Evolutionary conservation across 345 rosid genomes (phyloP).

Genomic region (Capsella bursapastoris): DNA sequence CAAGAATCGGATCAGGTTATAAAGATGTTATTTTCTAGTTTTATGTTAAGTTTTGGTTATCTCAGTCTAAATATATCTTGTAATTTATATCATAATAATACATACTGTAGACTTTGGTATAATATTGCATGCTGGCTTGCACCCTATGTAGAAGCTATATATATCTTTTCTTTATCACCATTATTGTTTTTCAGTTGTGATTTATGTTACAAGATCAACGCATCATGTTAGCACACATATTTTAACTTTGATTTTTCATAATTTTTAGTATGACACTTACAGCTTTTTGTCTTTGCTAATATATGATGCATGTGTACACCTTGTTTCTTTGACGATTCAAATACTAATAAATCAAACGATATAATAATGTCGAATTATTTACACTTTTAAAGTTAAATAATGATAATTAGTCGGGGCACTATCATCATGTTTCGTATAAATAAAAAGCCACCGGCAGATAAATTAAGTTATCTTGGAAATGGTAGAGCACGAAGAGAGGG

Average conservation of each 20-base stretch:
- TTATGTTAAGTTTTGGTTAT: not conserved
- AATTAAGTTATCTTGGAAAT: constrained; percentile 36
- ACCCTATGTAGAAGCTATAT: constrained; percentile 24
- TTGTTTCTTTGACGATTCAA: not conserved
- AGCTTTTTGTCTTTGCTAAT: not conserved
- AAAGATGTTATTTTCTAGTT: not conserved
- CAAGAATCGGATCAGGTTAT: not conserved
- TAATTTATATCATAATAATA: not conserved
- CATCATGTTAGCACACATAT: not conserved
- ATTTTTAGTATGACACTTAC: not conserved
- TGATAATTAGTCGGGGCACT: constrained; percentile 1
- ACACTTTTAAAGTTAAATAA: constrained; percentile 3
- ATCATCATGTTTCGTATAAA: not conserved
- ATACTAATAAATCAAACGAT: not conserved
- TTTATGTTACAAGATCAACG: not conserved
- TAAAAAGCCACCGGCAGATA: constrained; percentile 17
- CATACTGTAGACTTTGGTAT: not conserved
- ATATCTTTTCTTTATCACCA: constrained; percentile 9
- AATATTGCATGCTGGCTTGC: not conserved
- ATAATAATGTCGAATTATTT: not conserved
- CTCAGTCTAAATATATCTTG: not conserved
- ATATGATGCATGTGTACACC: constrained; percentile 6
- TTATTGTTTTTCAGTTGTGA: constrained; percentile 16
- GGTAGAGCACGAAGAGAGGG: constrained; percentile 40
- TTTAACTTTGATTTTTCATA: not conserved